Percentiles rank a stretch among this genome's conserved stretches.
Conservation (phyloP, 148 eudicot species). For the Amaranthus hypochondriacus region DNA sequence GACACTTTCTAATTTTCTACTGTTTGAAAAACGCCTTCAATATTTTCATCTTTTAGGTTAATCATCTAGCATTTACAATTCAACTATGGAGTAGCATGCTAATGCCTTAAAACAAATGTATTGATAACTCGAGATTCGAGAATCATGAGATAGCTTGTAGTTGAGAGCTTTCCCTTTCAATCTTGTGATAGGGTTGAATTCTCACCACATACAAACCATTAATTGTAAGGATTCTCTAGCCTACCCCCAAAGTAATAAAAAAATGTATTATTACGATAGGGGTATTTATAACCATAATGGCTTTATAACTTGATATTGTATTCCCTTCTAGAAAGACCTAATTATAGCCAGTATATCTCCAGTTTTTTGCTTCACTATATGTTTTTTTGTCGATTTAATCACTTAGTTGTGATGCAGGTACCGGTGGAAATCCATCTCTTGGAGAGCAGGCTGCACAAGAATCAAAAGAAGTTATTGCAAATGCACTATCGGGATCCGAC, state of each 20-base stretch:
- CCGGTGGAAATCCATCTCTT: constrained; percentile 89
- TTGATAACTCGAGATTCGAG: background rate
- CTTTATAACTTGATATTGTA: too few species aligned
- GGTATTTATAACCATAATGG: too few species aligned
- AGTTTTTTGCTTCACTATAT: background rate
- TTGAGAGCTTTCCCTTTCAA: too few species aligned
- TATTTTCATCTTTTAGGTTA: background rate
- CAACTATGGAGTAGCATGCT: background rate
- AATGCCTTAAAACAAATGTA: background rate
- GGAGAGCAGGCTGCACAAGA: constrained; percentile 99
- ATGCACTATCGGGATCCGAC: constrained; percentile 91
- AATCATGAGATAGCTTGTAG: too few species aligned
- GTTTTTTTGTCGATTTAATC: constrained; percentile 17
- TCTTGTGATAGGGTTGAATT: too few species aligned
- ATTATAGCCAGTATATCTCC: background rate
- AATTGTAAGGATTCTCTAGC: too few species aligned
- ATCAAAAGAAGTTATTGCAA: constrained; percentile 79
- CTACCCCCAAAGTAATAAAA: too few species aligned
- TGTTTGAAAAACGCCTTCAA: background rate
- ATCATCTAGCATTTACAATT: background rate
- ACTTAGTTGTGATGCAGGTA: constrained; percentile 55
- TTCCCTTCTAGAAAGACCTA: too few species aligned
- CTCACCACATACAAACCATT: too few species aligned
- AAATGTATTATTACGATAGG: too few species aligned
- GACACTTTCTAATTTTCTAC: constrained; percentile 20